Conservation (phyloP, 2,329 filamentous ascomycete species). For the Hymenoscyphus infarciens region DNA sequence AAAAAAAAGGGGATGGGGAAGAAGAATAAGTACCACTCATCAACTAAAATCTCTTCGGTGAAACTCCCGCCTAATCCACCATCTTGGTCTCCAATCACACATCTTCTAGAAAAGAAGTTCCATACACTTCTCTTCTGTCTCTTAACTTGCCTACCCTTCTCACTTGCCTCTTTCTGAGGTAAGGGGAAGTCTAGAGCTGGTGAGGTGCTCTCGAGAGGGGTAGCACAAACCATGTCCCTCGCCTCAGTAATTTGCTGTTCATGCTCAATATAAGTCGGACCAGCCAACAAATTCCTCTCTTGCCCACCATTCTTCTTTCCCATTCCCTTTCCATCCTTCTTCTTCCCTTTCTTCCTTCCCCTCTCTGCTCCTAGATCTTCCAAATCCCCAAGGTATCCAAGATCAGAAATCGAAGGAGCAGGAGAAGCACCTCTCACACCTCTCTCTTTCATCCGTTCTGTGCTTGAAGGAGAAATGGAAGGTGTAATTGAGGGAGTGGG, state of each 20-base stretch:
- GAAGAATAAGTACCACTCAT: slow-evolving; percentile 1
- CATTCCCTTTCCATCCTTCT: background rate
- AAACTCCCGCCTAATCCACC: background rate
- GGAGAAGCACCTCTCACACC: background rate
- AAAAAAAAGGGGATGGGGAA: background rate
- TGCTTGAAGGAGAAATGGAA: background rate
- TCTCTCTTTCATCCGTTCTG: background rate
- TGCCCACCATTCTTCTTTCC: background rate
- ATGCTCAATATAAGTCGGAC: background rate
- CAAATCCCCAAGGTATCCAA: background rate
- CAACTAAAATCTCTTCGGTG: background rate
- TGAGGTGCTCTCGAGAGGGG: background rate
- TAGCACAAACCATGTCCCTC: background rate
- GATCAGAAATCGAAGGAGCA: background rate
- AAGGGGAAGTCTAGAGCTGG: background rate
- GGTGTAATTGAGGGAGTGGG: background rate
- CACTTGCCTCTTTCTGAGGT: background rate
- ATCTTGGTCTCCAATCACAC: background rate
- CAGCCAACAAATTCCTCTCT: background rate
- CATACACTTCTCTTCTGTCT: background rate
- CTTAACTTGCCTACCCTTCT: background rate
- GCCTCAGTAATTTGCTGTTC: background rate
- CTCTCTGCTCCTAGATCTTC: background rate
- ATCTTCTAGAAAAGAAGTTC: background rate
- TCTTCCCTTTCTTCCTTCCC: background rate